These are phyloP conservation scores for Hypomontagnella submonticulosa DNA, from an alignment of 495 filamentous ascomycete genomes.

Conservation along the genomic window DNA sequence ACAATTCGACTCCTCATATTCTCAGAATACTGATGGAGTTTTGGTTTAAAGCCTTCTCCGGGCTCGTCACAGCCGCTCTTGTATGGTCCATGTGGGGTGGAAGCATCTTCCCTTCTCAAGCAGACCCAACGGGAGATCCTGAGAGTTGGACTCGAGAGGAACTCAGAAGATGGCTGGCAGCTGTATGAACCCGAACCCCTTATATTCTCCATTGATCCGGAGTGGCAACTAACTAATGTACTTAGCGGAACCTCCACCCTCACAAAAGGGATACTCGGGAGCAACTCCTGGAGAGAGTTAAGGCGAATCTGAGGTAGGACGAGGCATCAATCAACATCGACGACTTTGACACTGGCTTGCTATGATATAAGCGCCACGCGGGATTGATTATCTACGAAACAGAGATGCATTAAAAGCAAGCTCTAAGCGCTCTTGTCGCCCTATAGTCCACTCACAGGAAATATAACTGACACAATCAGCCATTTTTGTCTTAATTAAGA, in stretches of 20 bases:
- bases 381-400: no score
- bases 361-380: no score
- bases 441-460: no score
- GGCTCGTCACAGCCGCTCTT: constrained; percentile 84
- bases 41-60: constrained; percentile 72
- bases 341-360: background rate
- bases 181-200: constrained; percentile 62
- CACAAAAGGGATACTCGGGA: constrained; percentile 72
- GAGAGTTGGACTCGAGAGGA: constrained; percentile 78
- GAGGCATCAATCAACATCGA: background rate
- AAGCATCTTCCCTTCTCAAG: constrained; percentile 76
- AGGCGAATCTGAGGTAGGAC: constrained; percentile 74
- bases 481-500: no score
- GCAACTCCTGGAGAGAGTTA: constrained; percentile 81
- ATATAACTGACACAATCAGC: no score
- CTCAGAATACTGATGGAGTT: constrained; percentile 43
- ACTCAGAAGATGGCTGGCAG: constrained; percentile 76
- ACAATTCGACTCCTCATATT: background rate
- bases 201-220: background rate
- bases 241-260: constrained; percentile 78
- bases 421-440: no score
- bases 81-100: constrained; percentile 86
- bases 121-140: constrained; percentile 85
- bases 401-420: no score
- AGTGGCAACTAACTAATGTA: background rate